A percentile compares a stretch with the other conserved stretches of the same genome.
phyloP scores from a whole-genome alignment of 768 basidiomycete species.

The Leccinum barrowsii region DNA sequence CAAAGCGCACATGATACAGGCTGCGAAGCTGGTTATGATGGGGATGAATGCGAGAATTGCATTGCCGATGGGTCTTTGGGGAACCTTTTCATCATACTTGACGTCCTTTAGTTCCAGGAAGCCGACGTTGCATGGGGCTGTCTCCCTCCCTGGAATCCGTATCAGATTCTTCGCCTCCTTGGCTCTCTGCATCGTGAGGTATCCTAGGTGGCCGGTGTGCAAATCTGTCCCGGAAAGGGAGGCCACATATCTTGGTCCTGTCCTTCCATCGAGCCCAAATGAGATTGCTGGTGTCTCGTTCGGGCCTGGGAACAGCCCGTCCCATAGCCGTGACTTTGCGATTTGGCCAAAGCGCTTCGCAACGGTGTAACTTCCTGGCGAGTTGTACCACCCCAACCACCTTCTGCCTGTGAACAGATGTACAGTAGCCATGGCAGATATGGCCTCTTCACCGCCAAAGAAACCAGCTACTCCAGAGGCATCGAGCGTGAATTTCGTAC shows the following conservation, averaged over 20 bases:
- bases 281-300: constrained; percentile 25
- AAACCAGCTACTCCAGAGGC: constrained; percentile 33
- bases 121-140: constrained; percentile 19
- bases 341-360: constrained; percentile 32
- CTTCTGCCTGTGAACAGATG: constrained; percentile 30
- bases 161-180: neutral
- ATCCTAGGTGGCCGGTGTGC: constrained; percentile 29
- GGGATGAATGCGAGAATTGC: constrained; percentile 24
- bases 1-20: constrained; percentile 25
- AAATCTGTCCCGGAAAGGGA: constrained; percentile 29
- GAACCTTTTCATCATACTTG: constrained; percentile 14
- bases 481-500: constrained; percentile 21
- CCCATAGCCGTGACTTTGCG: constrained; percentile 28
- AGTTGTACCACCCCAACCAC: constrained; percentile 38
- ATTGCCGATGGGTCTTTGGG: neutral
- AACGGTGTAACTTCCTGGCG: constrained; percentile 34
- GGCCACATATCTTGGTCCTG: constrained; percentile 26
- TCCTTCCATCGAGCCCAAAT: constrained; percentile 28
- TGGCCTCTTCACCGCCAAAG: constrained; percentile 37
- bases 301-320: constrained; percentile 31
- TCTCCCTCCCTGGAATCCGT: constrained; percentile 12
- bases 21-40: constrained; percentile 20
- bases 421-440: constrained; percentile 36
- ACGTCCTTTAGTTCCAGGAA: constrained; percentile 22
- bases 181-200: constrained; percentile 23